These are phyloP conservation scores for Euphorbia pulcherrima DNA, from an alignment of 345 rosid species.

Conservation along the genomic window DNA sequence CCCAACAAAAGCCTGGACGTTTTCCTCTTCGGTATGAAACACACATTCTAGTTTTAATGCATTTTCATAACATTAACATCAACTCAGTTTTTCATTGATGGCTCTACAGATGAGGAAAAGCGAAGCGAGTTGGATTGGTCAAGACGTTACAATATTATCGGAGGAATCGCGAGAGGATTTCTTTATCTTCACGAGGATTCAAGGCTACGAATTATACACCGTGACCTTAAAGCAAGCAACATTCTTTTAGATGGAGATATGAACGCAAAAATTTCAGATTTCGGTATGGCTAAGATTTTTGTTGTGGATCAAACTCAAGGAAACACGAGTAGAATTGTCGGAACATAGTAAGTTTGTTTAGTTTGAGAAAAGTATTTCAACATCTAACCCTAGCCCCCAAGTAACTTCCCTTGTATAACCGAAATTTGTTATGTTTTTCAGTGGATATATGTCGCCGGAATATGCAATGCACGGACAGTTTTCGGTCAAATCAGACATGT, in stretches of 20 bases:
- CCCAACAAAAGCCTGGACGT: conserved; percentile 47
- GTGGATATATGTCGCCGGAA: conserved; percentile 64
- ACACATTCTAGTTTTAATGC: neutral
- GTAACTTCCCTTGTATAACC: no score
- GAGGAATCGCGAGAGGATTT: conserved; percentile 36
- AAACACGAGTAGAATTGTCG: conserved; percentile 42
- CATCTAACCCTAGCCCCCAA: no score
- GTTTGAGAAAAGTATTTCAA: neutral
- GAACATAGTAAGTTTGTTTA: conserved; percentile 37
- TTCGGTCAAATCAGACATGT: conserved; percentile 53
- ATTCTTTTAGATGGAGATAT: conserved; percentile 41
- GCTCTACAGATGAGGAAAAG: neutral
- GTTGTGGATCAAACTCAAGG: conserved; percentile 29
- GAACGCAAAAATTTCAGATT: conserved; percentile 60
- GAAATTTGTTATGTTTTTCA: conserved; percentile 1
- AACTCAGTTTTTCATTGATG: no score
- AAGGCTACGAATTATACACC: conserved; percentile 44
- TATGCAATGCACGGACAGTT: conserved; percentile 43
- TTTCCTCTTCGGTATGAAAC: conserved; percentile 35
- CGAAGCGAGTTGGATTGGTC: conserved; percentile 24
- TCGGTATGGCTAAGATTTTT: conserved; percentile 51
- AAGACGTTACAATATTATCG: conserved; percentile 18
- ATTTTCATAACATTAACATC: no score
- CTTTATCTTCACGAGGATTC: conserved; percentile 53
- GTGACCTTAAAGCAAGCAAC: conserved; percentile 60